Base-by-base conservation (phyloP, 179 eudicot species). In the Camellia oleifera region DNA sequence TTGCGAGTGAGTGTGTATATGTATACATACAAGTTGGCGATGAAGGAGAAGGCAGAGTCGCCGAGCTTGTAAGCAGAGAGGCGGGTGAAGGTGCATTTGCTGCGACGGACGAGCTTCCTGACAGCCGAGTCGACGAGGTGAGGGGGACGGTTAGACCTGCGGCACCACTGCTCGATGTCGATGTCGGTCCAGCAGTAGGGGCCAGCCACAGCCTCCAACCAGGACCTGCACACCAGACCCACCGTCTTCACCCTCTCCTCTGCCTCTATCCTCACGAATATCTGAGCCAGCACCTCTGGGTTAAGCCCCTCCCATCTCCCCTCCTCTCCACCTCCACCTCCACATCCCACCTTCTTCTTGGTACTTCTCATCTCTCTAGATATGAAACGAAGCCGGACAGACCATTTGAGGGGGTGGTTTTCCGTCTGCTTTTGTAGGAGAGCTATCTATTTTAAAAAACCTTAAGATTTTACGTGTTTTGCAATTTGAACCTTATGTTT, bases 131-230 rank as follows among this genome's bases (percentile, higher is more conserved):
- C 85, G 42, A 83, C 75, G 58, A 60, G 42, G 56, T 83, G 57
- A 26, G 32, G 32, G 18, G 64, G 17, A 6, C 67, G 56, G 48
- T 69, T 64, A 3, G 48, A 46, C 6, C 77, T 32, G 12, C 80
- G 54, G 52, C 83, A 56, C 85, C 85, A 83, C 53, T 15, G 18
- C 62, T 63, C 67, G 12, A 83, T 8, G 66, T 83, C 77, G 20
- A 83, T 72, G 11, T 79, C 82, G 15, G 80, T 62, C 85, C 85
- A 83, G 73, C 82, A 79, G 78, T 80, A 71, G 10, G 85, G 80
- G 8, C 85, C 80, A 2, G 77, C 56, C 46, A 83, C 80, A 48
- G 69, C 69, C 67, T 48, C 80, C 60, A 61, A 32, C 83, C 85
- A 83, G 45, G 77, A 64, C 77, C 54, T 62, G 69, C 82, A 79